Conservation (phyloP, 805 yeast species). For the Zygotorulaspora florentina region DNA sequence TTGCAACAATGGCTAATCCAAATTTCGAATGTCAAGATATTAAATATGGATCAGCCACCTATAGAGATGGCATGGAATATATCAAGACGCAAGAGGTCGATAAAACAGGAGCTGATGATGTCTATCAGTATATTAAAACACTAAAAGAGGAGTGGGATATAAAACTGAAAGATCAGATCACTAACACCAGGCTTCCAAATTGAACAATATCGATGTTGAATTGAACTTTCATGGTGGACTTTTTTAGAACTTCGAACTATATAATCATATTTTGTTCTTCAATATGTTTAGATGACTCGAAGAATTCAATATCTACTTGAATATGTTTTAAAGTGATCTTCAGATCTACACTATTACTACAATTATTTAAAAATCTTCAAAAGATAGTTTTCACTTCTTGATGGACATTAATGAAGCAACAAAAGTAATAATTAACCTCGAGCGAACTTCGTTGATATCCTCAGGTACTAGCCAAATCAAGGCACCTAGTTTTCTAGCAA, state of each 20-base stretch:
- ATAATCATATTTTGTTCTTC: neutral
- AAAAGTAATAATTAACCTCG: slow-evolving; percentile 88
- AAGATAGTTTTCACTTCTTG: slow-evolving; percentile 23
- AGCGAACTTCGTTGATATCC: slow-evolving; percentile 93
- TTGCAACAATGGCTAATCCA: slow-evolving; percentile 52
- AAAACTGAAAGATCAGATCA: slow-evolving; percentile 68
- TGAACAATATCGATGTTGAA: slow-evolving; percentile 5
- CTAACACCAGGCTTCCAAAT: slow-evolving; percentile 40
- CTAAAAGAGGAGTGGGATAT: slow-evolving; percentile 69
- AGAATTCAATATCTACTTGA: neutral
- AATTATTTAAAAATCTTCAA: slow-evolving; percentile 1
- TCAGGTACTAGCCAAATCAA: slow-evolving; percentile 99
- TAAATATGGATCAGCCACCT: slow-evolving; percentile 71
- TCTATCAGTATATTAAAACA: slow-evolving; percentile 56
- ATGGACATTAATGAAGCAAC: slow-evolving; percentile 92
- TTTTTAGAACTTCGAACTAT: too few relatives aligned
- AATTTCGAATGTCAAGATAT: slow-evolving; percentile 43
- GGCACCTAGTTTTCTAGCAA: slow-evolving; percentile 97
- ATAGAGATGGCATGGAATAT: slow-evolving; percentile 60
- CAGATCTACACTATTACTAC: neutral
- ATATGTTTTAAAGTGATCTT: neutral
- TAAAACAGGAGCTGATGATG: slow-evolving; percentile 59
- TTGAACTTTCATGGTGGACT: too few relatives aligned
- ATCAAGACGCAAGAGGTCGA: slow-evolving; percentile 55
- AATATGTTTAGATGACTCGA: neutral